Percentiles rank a stretch among this genome's conserved stretches.
Conservation (phyloP, 1,139 yeast species). For the Blastobotrys persicus region DNA sequence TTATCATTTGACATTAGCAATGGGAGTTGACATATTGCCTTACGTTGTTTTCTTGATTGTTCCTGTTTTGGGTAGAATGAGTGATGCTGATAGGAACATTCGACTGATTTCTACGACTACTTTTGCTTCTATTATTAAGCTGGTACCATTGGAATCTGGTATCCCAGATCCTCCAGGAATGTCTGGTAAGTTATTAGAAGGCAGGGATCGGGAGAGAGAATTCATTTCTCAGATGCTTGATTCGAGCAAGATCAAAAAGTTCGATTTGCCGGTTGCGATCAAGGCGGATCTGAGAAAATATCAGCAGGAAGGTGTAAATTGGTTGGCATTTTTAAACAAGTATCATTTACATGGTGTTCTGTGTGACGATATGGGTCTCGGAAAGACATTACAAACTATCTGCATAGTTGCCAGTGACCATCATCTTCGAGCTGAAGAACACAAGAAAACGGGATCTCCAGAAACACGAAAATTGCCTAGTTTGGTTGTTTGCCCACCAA, state of each 20-base stretch:
- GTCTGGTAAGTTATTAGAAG: constrained; percentile 78
- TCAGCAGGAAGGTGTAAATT: constrained; percentile 97
- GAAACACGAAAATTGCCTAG: constrained; percentile 80
- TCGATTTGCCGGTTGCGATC: constrained; percentile 84
- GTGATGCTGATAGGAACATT: constrained; percentile 89
- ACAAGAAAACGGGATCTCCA: constrained; percentile 52
- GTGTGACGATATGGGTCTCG: constrained; percentile 99
- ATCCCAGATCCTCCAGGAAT: constrained; percentile 94
- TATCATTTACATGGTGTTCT: constrained; percentile 94
- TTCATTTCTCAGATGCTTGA: constrained; percentile 98
- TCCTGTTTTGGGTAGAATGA: constrained; percentile 96
- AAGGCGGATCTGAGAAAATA: constrained; percentile 91
- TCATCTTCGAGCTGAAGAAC: constrained; percentile 73
- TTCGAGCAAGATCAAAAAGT: constrained; percentile 86
- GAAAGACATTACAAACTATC: constrained; percentile 94
- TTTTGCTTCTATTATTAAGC: constrained; percentile 90
- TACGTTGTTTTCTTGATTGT: constrained; percentile 94
- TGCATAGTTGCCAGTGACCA: constrained; percentile 97
- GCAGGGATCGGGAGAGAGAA: constrained; percentile 91
- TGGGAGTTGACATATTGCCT: constrained; percentile 90
- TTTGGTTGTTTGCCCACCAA: constrained; percentile 90
- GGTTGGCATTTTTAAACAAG: constrained; percentile 94
- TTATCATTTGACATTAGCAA: constrained; percentile 75
- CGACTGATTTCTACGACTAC: constrained; percentile 91
- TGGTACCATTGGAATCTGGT: constrained; percentile 97